phyloP scores from a whole-genome alignment of 192 early-diverging fungal species.

The Entophlyctis luteolus region DNA sequence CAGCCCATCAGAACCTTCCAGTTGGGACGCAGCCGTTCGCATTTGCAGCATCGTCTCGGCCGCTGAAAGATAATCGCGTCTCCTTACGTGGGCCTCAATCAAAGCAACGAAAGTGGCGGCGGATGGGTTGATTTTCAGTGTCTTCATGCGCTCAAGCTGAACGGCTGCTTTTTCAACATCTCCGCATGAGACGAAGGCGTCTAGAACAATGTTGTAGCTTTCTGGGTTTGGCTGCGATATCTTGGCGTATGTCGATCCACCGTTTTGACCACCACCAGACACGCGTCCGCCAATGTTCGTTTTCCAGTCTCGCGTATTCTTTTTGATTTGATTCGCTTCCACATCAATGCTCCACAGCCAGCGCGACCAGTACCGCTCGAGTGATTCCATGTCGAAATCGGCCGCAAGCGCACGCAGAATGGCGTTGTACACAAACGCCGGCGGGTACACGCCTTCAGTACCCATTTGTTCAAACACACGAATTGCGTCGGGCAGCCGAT shows the following conservation, averaged over 20 bases:
- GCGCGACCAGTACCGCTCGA: slow-evolving; percentile 15
- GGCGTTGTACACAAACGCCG: slow-evolving; percentile 20
- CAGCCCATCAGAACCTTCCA: neutral
- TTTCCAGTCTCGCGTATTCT: neutral
- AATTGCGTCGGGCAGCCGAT: slow-evolving; percentile 20
- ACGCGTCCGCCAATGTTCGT: neutral
- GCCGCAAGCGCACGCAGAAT: slow-evolving; percentile 25
- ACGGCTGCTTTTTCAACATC: slow-evolving; percentile 15
- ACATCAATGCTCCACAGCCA: slow-evolving; percentile 17
- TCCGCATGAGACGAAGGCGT: slow-evolving; percentile 20
- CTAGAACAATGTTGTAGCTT: slow-evolving; percentile 30
- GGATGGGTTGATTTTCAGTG: neutral
- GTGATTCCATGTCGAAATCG: slow-evolving; percentile 21
- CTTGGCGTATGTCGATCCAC: no score
- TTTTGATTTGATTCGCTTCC: neutral
- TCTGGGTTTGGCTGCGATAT: slow-evolving; percentile 14
- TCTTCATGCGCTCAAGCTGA: slow-evolving; percentile 23
- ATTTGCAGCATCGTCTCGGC: slow-evolving; percentile 19
- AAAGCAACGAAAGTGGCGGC: neutral
- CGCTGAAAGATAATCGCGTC: slow-evolving; percentile 10
- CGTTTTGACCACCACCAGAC: neutral
- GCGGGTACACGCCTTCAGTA: slow-evolving; percentile 7
- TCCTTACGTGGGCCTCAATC: slow-evolving; percentile 20
- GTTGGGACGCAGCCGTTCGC: neutral
- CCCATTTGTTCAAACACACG: slow-evolving; percentile 26